phyloP scores from a whole-genome alignment of 305 asterid species.

The Fraxinus ornus region DNA sequence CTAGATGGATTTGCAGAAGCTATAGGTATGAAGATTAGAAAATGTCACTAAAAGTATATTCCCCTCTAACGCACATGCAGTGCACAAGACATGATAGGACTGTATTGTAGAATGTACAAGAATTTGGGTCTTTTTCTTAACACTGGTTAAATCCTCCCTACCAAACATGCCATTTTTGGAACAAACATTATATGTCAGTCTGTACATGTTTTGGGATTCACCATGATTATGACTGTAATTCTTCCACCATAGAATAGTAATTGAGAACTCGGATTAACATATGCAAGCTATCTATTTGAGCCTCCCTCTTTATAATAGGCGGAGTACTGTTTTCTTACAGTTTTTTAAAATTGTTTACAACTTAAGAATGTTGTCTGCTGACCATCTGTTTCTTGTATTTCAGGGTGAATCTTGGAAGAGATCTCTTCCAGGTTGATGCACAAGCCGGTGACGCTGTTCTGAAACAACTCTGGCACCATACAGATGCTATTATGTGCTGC shows the following conservation, averaged over 20 bases:
- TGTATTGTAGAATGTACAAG: neutral
- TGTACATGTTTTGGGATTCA: neutral
- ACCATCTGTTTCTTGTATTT: neutral
- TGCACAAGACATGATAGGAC: neutral
- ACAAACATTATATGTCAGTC: neutral
- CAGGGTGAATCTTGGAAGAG: conserved; percentile 78
- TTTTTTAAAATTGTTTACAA: neutral
- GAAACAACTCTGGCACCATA: conserved; percentile 87
- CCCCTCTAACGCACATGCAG: neutral
- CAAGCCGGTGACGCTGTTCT: conserved; percentile 64
- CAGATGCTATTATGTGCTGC: conserved; percentile 93
- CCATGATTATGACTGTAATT: neutral
- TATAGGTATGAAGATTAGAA: conserved; percentile 46
- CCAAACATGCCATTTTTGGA: neutral
- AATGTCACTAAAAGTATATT: neutral
- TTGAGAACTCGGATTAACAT: neutral
- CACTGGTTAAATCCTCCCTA: neutral
- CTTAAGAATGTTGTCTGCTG: neutral
- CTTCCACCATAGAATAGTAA: neutral
- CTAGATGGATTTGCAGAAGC: conserved; percentile 87
- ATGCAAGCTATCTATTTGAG: neutral
- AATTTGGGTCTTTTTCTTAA: neutral
- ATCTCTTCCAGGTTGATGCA: conserved; percentile 54
- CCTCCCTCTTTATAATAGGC: neutral
- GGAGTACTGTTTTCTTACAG: neutral